Conservation (phyloP, 495 filamentous ascomycete species). For the Neurospora sp. region DNA sequence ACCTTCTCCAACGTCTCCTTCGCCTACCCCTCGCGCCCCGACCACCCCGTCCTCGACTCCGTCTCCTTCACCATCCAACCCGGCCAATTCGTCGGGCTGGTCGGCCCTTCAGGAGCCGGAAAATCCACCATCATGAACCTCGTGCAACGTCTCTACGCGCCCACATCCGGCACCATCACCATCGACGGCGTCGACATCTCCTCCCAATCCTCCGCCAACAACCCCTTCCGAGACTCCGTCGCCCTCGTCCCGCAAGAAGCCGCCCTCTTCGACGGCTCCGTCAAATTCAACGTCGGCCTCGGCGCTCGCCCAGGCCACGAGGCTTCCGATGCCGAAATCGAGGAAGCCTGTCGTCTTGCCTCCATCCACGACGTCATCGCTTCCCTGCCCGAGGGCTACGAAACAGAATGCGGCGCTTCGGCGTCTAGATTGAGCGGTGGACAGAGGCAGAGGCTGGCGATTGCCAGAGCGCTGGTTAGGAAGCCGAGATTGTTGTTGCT, state of each 20-base stretch:
- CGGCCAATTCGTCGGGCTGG: conserved; percentile 56
- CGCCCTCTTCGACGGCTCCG: conserved; percentile 38
- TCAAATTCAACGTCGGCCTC: conserved; percentile 47
- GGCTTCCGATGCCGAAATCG: conserved; percentile 38
- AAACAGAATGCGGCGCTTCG: conserved; percentile 45
- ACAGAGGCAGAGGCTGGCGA: conserved; percentile 59
- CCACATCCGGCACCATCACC: conserved; percentile 40
- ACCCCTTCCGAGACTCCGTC: conserved; percentile 37
- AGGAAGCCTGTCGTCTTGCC: conserved; percentile 46
- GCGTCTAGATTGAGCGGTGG: conserved; percentile 44
- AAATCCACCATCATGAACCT: conserved; percentile 61
- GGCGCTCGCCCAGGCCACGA: conserved; percentile 33
- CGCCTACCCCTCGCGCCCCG: conserved; percentile 46
- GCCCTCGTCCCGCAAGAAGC: conserved; percentile 55
- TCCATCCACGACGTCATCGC: conserved; percentile 50
- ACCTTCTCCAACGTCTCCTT: conserved; percentile 47
- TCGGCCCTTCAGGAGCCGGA: conserved; percentile 60
- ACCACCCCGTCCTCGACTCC: conserved; percentile 36
- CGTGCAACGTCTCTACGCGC: conserved; percentile 53
- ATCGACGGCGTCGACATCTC: conserved; percentile 39
- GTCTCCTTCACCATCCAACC: conserved; percentile 47
- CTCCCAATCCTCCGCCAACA: conserved; percentile 18
- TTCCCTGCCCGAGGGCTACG: conserved; percentile 49
- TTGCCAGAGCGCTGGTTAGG: conserved; percentile 68
- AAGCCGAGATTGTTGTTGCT: conserved; percentile 74